Conservation (phyloP, 495 filamentous ascomycete species). For the Penicillium ucsense region DNA sequence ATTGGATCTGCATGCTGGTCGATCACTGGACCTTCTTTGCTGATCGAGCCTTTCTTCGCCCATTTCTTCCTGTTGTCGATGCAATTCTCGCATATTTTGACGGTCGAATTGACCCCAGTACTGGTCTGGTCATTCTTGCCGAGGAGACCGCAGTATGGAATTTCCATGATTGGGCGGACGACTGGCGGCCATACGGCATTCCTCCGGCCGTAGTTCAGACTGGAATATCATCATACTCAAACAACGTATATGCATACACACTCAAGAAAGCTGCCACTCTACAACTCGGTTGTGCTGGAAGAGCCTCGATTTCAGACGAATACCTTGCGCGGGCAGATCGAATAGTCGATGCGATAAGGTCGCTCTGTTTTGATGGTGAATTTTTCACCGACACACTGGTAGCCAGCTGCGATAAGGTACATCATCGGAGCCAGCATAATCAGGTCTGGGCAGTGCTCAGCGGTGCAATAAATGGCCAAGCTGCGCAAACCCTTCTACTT, state of each 20-base stretch:
- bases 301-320: constrained; percentile 10
- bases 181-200: constrained; percentile 15
- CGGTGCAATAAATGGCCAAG: constrained; percentile 5
- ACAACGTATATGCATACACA: constrained; percentile 10
- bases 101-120: constrained; percentile 11
- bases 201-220: constrained; percentile 9
- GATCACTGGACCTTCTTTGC: constrained; percentile 17
- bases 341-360: constrained; percentile 9
- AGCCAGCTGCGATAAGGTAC: constrained; percentile 8
- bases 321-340: constrained; percentile 7
- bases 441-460: constrained; percentile 18
- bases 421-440: constrained; percentile 18
- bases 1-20: constrained; percentile 14
- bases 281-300: constrained; percentile 8
- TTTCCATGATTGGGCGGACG: constrained; percentile 19
- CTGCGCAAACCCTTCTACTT: constrained; percentile 3
- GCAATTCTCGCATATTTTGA: constrained; percentile 16
- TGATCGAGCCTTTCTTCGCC: constrained; percentile 6
- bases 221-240: constrained; percentile 8
- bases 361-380: constrained; percentile 6
- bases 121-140: constrained; percentile 19
- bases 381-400: constrained; percentile 13
- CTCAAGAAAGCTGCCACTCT: constrained; percentile 19
- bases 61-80: constrained; percentile 14
- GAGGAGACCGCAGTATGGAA: constrained; percentile 16